Conservation (phyloP, 225 moss, liverwort and hornwort species). For the Physcomitrium patens region DNA sequence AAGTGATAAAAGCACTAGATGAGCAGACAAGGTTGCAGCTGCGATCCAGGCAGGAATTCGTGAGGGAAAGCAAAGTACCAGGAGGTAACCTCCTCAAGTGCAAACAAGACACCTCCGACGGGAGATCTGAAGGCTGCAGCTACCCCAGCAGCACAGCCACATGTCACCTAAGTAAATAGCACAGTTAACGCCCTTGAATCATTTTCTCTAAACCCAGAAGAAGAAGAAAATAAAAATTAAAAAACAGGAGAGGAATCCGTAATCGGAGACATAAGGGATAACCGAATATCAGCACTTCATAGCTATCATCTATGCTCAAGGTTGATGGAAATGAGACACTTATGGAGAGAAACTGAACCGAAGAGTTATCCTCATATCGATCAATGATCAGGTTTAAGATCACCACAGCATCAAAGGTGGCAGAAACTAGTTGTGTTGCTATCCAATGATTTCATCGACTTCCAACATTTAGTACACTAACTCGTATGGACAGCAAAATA, state of each 20-base stretch:
- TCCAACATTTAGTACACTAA: background rate
- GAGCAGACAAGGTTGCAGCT: constrained; percentile 12
- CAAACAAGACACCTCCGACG: constrained; percentile 98
- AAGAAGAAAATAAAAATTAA: no score
- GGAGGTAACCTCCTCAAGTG: constrained; percentile 98
- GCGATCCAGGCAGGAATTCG: background rate
- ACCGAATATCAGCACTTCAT: background rate
- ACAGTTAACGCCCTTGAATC: constrained; percentile 27
- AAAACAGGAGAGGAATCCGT: background rate
- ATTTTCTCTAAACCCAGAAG: constrained; percentile 20
- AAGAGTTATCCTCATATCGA: background rate
- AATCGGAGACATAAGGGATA: constrained; percentile 3
- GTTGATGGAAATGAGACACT: constrained; percentile 11
- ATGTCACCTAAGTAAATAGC: constrained; percentile 79
- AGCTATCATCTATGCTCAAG: background rate
- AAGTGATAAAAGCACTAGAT: constrained; percentile 3
- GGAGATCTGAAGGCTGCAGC: constrained; percentile 99
- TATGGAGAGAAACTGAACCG: constrained; percentile 6
- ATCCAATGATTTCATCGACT: constrained; percentile 5
- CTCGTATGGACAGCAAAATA: background rate
- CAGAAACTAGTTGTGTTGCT: constrained; percentile 5
- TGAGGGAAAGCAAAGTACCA: constrained; percentile 64
- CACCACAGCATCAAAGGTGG: constrained; percentile 1
- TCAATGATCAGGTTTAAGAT: background rate
- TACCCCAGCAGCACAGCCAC: constrained; percentile 99